Conservation (phyloP, 768 basidiomycete species). For the Melanogaster broomeanus region DNA sequence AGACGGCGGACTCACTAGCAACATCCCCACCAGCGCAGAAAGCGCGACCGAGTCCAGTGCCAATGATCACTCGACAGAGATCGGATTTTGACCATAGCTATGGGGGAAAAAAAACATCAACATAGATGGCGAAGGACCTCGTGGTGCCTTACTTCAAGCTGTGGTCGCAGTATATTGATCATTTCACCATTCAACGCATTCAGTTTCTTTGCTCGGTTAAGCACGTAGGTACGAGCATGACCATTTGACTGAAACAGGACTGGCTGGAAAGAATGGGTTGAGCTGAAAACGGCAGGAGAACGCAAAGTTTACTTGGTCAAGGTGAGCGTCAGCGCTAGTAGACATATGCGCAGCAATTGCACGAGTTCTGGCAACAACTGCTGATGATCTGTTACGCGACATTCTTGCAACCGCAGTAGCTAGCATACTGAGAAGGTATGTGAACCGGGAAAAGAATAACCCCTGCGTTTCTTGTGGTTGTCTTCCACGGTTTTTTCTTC, state of each 20-base stretch:
- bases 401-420: constrained; percentile 27
- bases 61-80: constrained; percentile 71
- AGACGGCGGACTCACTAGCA: constrained; percentile 55
- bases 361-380: constrained; percentile 30
- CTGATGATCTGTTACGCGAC: constrained; percentile 26
- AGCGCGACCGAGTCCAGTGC: constrained; percentile 67
- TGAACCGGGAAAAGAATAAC: neutral
- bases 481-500: neutral
- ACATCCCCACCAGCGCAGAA: constrained; percentile 98
- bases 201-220: constrained; percentile 79
- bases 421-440: constrained; percentile 28
- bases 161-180: constrained; percentile 67
- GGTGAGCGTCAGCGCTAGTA: constrained; percentile 14
- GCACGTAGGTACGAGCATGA: constrained; percentile 63
- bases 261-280: constrained; percentile 34
- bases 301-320: constrained; percentile 26
- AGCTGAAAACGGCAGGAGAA: neutral
- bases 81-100: constrained; percentile 79
- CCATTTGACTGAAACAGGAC: constrained; percentile 73
- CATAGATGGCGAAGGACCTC: neutral
- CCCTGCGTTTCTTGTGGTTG: neutral
- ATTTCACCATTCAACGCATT: constrained; percentile 84
- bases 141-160: constrained; percentile 64
- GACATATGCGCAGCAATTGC: constrained; percentile 39
- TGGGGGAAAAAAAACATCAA: constrained; percentile 5